Evolutionary conservation across 306 rosid species (phyloP).

Genomic region (Inga oerstediana): DNA sequence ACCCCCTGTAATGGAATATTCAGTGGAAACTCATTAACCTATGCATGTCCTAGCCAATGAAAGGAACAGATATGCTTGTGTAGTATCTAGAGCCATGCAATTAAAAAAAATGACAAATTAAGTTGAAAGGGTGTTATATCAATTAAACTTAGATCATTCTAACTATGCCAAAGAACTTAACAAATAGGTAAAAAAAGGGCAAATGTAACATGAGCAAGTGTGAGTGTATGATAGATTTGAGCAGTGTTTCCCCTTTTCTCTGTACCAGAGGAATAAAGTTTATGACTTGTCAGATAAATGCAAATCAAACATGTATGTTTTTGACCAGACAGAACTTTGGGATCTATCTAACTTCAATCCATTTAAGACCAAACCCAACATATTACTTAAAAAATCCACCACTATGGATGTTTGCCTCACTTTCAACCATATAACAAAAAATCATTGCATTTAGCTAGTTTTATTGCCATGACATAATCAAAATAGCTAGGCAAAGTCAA

Average conservation of each 20-base stretch:
- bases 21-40: slow-evolving; percentile 13
- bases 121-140: slow-evolving; percentile 6
- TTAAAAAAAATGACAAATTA: slow-evolving; percentile 10
- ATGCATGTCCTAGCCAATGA: slow-evolving; percentile 21
- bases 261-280: not conserved
- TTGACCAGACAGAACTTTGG: slow-evolving; percentile 5
- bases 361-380: not conserved
- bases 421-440: slow-evolving; percentile 8
- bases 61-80: not conserved
- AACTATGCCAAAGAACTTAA: slow-evolving; percentile 7
- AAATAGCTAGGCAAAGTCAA: not conserved
- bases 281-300: not conserved
- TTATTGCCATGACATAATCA: slow-evolving; percentile 10
- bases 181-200: slow-evolving; percentile 6
- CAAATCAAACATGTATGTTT: not conserved
- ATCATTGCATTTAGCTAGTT: not conserved
- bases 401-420: not conserved
- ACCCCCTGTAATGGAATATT: slow-evolving; percentile 56
- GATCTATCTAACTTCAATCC: not conserved
- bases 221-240: not conserved
- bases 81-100: slow-evolving; percentile 19
- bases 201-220: not conserved
- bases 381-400: not conserved
- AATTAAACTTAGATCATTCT: slow-evolving; percentile 1
- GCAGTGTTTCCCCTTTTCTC: not conserved